Conservation (phyloP, 257 asterid genomes). For the Thymus mandschuricus region DNA sequence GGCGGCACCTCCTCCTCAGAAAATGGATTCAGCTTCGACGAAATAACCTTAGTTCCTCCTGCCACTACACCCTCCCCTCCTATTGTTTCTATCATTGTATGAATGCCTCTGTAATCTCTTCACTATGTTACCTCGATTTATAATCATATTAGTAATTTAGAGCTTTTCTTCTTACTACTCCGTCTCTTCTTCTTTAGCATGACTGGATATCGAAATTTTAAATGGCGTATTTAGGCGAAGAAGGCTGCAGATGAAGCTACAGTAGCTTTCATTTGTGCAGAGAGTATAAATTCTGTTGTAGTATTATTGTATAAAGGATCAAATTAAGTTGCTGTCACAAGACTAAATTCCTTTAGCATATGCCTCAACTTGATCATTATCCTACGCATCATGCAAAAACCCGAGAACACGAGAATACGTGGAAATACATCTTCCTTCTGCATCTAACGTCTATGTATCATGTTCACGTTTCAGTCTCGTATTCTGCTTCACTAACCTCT, state of each 20-base stretch:
- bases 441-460: not conserved
- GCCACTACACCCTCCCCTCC: slow-evolving; percentile 11
- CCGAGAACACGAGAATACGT: too few relatives aligned
- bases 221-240: too few relatives aligned
- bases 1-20: slow-evolving; percentile 74
- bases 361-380: slow-evolving; percentile 12
- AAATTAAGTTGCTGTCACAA: not conserved
- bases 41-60: slow-evolving; percentile 24
- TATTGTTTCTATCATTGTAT: slow-evolving; percentile 8
- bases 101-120: slow-evolving; percentile 10
- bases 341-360: slow-evolving; percentile 23
- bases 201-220: not conserved
- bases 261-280: slow-evolving; percentile 5
- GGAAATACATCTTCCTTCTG: not conserved
- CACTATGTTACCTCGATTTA: not conserved
- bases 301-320: slow-evolving; percentile 12
- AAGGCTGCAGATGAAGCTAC: slow-evolving; percentile 23
- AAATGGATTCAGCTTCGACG: slow-evolving; percentile 64
- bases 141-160: not conserved
- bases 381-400: not conserved
- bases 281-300: slow-evolving; percentile 28
- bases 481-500: not conserved
- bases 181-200: slow-evolving; percentile 2
- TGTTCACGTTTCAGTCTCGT: not conserved
- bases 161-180: not conserved